Evolutionary conservation across 177 flowering plant species (phyloP).

Genomic region (Vitis hybrid): DNA sequence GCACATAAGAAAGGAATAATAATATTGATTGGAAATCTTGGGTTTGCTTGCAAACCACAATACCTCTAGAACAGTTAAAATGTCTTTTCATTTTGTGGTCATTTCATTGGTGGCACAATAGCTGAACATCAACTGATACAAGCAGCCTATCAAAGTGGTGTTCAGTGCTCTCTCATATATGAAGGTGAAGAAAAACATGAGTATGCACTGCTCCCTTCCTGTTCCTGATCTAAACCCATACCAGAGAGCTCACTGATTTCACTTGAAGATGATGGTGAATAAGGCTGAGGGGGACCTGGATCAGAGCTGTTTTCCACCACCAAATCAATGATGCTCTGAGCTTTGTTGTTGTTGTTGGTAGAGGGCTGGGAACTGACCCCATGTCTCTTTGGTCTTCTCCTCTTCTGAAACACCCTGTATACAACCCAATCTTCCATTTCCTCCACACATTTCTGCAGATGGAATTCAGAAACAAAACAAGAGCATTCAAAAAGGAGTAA

Average conservation of each 20-base stretch:
- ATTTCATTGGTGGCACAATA: too few species aligned
- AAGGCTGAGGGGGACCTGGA: slow-evolving; percentile 16
- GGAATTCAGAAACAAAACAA: background rate
- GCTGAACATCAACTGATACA: too few species aligned
- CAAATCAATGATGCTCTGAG: slow-evolving; percentile 3
- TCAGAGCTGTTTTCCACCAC: slow-evolving; percentile 10
- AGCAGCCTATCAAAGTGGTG: too few species aligned
- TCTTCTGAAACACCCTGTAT: slow-evolving; percentile 32
- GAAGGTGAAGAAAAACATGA: background rate
- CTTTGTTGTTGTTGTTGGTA: too few species aligned
- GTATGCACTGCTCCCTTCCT: slow-evolving; percentile 15
- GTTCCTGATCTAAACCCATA: slow-evolving; percentile 16
- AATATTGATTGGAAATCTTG: too few species aligned
- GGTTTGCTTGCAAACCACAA: too few species aligned
- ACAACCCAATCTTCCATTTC: slow-evolving; percentile 33
- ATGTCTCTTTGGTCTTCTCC: slow-evolving; percentile 11
- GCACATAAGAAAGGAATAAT: too few species aligned
- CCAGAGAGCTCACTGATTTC: slow-evolving; percentile 15
- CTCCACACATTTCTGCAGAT: slow-evolving; percentile 16
- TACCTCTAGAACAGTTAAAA: too few species aligned
- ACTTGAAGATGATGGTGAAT: slow-evolving; percentile 19
- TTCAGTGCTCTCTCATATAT: background rate
- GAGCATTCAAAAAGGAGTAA: background rate
- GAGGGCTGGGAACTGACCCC: slow-evolving; percentile 1
- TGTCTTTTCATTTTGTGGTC: too few species aligned